Evolutionary conservation across 352 stramenopile species (phyloP), one percentile per base, ranked within the genome.

Genomic region (Pythium phragmiticola): DNA sequence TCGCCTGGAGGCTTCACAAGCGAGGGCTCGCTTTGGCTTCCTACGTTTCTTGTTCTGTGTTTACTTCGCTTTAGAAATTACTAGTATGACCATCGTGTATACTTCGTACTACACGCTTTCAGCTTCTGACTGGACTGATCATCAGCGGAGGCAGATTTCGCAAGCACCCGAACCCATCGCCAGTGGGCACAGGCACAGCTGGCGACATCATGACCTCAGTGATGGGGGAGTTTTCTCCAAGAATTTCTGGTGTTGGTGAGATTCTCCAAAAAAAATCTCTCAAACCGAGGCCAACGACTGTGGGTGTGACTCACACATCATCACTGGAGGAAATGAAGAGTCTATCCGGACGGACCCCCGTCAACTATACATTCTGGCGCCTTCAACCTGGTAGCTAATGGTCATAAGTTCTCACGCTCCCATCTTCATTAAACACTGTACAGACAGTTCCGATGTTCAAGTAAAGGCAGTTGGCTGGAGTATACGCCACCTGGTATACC

Each of bases 261-360:
- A 16, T 39, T 34, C 13, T 23, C 1, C 34, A 9, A 39, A 1
- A 39, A 39, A 51, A 42, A 60, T 16, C 4, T 39, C 34, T 9
- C 26, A 5, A 3, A 30, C 36, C 16, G 33, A 7, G 36, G 14
- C 62, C 47, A 63, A 56, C 46, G 19, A 59, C 13, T 46, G n/a
- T n/a, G 56, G 28, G 57, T 70, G 57, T 70, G 63, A 70, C 56
- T 70, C 57, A 70, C 56, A 30, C 14, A 9, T 30, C 57, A 70
- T 69, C 62, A 69, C 54, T 37, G 28, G 23, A 39, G 16, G 30
- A 36, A 39, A 48, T 33, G 21, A 56, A 23, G 28, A 43, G 23
- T 43, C 33, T 60, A 37, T 43, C 21, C 49, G 26, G 50, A 60
- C 50, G 33, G 14, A 47, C 21, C 30, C 26, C 43, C 8, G 28